Conservation (phyloP, 305 asterid genomes). For the Fraxinus albicans region DNA sequence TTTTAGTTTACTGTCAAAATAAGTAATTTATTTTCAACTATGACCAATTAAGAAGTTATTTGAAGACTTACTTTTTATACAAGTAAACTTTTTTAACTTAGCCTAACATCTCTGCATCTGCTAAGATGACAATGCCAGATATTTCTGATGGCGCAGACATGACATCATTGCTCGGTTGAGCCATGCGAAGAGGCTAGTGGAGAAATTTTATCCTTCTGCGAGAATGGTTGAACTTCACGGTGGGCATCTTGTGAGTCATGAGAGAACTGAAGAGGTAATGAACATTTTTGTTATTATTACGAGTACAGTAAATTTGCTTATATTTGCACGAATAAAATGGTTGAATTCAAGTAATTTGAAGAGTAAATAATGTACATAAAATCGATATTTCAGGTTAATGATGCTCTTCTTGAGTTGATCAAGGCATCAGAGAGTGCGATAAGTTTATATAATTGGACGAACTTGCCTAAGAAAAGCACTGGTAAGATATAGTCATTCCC, state of each 20-base stretch:
- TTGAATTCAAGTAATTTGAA: not conserved
- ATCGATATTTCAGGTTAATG: slow-evolving; percentile 61
- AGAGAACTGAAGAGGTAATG: slow-evolving; percentile 86
- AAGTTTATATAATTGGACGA: slow-evolving; percentile 59
- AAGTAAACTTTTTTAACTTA: not conserved
- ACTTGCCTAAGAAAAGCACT: slow-evolving; percentile 53
- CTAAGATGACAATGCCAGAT: slow-evolving; percentile 24
- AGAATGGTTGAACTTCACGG: slow-evolving; percentile 95
- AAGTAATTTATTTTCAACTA: not conserved
- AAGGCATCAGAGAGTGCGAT: slow-evolving; percentile 51
- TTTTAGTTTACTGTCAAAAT: not conserved
- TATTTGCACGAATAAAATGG: not conserved
- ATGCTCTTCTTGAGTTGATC: slow-evolving; percentile 70
- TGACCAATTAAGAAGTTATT: not conserved
- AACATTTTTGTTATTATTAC: not conserved
- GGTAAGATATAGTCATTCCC: slow-evolving; percentile 42
- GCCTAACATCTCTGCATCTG: not conserved
- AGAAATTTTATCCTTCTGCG: slow-evolving; percentile 73
- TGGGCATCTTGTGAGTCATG: slow-evolving; percentile 94
- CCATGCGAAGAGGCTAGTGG: slow-evolving; percentile 78
- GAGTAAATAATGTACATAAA: not conserved
- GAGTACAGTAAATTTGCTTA: not conserved
- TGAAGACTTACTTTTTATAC: not conserved
- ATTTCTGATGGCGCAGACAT: slow-evolving; percentile 45
- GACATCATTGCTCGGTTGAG: slow-evolving; percentile 87